These are phyloP conservation scores for Aspergillus floridensis DNA, from an alignment of 2,329 filamentous ascomycete species.

Conservation along the genomic window DNA sequence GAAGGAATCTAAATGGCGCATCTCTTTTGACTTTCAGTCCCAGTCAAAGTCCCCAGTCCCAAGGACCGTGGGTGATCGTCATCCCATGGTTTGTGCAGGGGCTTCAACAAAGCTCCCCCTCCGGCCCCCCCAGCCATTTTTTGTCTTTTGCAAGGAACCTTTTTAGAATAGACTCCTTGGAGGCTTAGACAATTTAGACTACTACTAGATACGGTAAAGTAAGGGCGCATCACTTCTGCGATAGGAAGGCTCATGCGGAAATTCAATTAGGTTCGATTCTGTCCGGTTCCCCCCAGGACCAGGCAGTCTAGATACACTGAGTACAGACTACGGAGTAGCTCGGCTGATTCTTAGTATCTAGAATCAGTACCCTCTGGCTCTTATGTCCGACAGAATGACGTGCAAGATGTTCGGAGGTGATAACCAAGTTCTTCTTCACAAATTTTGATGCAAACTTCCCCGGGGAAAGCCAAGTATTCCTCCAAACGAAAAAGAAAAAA, in stretches of 20 bases:
- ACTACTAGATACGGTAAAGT: background rate
- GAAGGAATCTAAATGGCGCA: too few relatives aligned
- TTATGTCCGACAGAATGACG: too few relatives aligned
- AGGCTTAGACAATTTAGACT: background rate
- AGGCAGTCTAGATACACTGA: background rate
- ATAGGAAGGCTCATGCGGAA: background rate
- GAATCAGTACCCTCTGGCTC: background rate
- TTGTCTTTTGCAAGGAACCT: too few relatives aligned
- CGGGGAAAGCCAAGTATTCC: too few relatives aligned
- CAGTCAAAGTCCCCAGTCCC: background rate
- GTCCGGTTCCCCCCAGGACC: background rate
- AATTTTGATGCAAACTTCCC: too few relatives aligned
- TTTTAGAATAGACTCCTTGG: background rate
- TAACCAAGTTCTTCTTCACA: too few relatives aligned
- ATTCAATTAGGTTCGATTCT: background rate
- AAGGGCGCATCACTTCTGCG: background rate
- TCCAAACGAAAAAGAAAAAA: too few relatives aligned
- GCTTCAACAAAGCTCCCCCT: background rate
- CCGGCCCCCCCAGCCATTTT: too few relatives aligned
- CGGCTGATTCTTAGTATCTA: background rate
- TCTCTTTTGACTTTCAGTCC: background rate
- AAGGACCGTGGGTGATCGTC: conserved; percentile 7
- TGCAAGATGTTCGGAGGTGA: too few relatives aligned
- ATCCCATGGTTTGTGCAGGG: conserved; percentile 5
- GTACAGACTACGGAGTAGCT: background rate